These are phyloP conservation scores for Pichia scutulata DNA, from an alignment of 805 yeast genomes.

Conservation along the genomic window DNA sequence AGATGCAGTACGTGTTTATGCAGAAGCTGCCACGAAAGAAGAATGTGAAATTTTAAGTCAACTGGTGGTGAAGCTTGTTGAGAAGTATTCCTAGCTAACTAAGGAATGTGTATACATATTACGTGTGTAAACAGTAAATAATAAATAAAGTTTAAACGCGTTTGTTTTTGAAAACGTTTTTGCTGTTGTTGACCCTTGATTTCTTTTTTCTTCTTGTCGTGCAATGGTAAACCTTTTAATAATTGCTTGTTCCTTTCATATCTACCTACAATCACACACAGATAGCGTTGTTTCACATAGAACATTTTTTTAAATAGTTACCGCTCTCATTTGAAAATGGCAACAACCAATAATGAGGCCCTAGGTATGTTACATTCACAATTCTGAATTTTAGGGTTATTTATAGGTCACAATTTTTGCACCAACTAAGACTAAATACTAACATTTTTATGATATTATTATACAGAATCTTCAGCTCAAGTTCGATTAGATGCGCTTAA, in stretches of 20 bases:
- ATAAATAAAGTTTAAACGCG: no score
- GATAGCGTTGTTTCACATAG: not conserved
- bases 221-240: no score
- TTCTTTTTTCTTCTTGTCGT: not conserved
- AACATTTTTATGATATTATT: not conserved
- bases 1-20: conserved; percentile 92
- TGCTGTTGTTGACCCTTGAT: not conserved
- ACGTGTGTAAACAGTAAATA: not conserved
- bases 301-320: not conserved
- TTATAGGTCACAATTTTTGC: no score
- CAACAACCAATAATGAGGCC: not conserved
- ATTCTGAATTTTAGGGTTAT: not conserved
- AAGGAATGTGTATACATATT: not conserved
- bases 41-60: conserved; percentile 41
- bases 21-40: conserved; percentile 61
- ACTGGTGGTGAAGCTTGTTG: conserved; percentile 22
- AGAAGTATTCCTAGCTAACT: conserved; percentile 1
- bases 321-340: not conserved
- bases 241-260: not conserved
- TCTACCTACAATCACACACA: not conserved
- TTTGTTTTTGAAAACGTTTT: not conserved
- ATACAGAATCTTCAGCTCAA: not conserved
- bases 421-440: not conserved
- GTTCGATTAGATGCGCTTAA: not conserved
- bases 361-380: not conserved